Base-by-base conservation (phyloP, 1,284 basidiomycete genomes). In the Sphaerobolus stellatus region DNA sequence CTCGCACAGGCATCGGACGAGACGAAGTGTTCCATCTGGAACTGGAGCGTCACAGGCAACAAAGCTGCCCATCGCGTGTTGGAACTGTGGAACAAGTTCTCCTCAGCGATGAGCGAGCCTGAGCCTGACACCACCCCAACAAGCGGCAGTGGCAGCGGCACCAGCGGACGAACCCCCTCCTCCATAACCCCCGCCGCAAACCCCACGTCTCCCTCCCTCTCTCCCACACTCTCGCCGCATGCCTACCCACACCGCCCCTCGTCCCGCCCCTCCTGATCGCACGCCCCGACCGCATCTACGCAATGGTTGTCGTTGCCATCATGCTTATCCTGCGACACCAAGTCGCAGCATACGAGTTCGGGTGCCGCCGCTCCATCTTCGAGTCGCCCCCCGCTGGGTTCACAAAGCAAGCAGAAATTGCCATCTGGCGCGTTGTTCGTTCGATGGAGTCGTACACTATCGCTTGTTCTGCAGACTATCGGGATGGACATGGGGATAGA, bases 261-360 rank as follows among this genome's bases (percentile, higher is more conserved):
- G n/a, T n/a, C n/a, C n/a, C n/a, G n/a, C n/a, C n/a, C n/a, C n/a
- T n/a, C n/a, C n/a, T n/a, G n/a, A n/a, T n/a, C n/a, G n/a, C n/a
- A n/a, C n/a, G n/a, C 5, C 52, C 52, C 2, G 52, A 54, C 28
- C 52, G 52, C 11, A 47, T 49, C 2, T 54, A 47, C 38, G 52
- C 52, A 8, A 54, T 54, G 52, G 47, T 54, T n/a, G 52, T 54
- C 13, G 20, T 54, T 16, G 52, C 52, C 1, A 38, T 41, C n/a
- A 54, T 54, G 52, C 24, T 49, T 11, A 22, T 54, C 9, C 47
- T 54, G 3, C 33, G 52, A 18, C 52, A 54, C 29, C 52, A 49
- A 24, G 34, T 54, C 14, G 52, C 52, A 2, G 28, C 52, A 29
- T 40, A 34, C 33, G 52, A 54, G 14, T 54, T 22, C 13, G 52